A percentile compares a stretch with the other conserved stretches of the same genome.
phyloP scores from a whole-genome alignment of 768 basidiomycete genomes.

The Lentinula sp. region DNA sequence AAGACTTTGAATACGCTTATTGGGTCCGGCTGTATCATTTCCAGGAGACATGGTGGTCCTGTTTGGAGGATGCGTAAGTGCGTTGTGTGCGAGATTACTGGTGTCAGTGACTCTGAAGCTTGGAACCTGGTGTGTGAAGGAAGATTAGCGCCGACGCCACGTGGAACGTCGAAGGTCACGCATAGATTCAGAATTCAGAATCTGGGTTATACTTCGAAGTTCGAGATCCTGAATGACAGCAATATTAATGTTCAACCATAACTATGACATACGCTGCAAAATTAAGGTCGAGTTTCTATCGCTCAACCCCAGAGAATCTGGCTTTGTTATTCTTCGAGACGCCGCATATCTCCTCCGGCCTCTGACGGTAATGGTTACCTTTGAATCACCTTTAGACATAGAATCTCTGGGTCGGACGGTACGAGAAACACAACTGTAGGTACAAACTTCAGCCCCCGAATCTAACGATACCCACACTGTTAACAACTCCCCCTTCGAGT shows the following conservation, averaged over 20 bases:
- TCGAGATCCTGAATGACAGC: too few relatives aligned
- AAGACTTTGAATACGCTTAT: conserved; percentile 52
- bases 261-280: neutral
- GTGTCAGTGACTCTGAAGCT: neutral
- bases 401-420: neutral
- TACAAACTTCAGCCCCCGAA: neutral
- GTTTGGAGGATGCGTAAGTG: neutral
- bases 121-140: neutral
- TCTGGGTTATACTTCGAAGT: too few relatives aligned
- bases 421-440: neutral
- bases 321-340: neutral
- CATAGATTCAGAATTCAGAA: neutral
- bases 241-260: neutral
- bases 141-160: neutral
- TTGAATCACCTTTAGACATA: neutral
- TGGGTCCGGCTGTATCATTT: conserved; percentile 17
- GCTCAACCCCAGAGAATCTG: neutral
- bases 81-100: neutral
- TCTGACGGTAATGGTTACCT: neutral
- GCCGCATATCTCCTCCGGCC: conserved; percentile 1
- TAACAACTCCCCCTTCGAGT: neutral
- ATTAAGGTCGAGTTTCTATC: neutral
- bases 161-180: neutral
- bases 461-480: neutral
- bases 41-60: conserved; percentile 25